Evolutionary conservation across 2,329 filamentous ascomycete species (phyloP).

Genomic region (Penicillium sp.): DNA sequence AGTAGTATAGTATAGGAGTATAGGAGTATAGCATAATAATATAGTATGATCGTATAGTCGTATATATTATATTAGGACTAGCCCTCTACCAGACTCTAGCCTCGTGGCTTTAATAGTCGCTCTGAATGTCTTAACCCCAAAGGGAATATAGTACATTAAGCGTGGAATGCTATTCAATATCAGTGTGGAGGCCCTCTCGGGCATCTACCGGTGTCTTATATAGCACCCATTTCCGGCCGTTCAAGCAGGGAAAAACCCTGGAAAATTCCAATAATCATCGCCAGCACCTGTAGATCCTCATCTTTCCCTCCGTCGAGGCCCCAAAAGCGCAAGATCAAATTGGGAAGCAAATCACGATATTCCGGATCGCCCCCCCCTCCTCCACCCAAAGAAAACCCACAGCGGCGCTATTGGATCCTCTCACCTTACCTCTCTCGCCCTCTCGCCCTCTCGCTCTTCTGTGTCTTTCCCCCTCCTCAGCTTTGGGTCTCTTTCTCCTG

Average conservation of each 20-base stretch:
- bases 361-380: constrained; percentile 10
- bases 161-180: not conserved
- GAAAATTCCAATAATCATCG: not conserved
- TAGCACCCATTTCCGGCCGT: not conserved
- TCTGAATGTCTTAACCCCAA: too few relatives aligned
- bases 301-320: not conserved
- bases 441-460: not conserved
- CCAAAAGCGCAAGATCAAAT: not conserved
- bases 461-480: constrained; percentile 5
- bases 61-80: too few relatives aligned
- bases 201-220: not conserved
- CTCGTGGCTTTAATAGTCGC: too few relatives aligned
- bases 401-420: constrained; percentile 13
- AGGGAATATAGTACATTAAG: not conserved
- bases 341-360: not conserved
- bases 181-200: not conserved
- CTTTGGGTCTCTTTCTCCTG: constrained; percentile 15
- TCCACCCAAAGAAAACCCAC: constrained; percentile 11
- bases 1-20: too few relatives aligned
- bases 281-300: not conserved
- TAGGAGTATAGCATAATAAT: too few relatives aligned
- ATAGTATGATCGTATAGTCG: too few relatives aligned
- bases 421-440: constrained; percentile 18
- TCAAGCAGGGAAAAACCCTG: not conserved
- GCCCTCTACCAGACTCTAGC: too few relatives aligned